Percentiles rank a stretch among this genome's conserved stretches.
Conservation (phyloP, 176 grass and related monocot species). For the Aegilops tauschii region DNA sequence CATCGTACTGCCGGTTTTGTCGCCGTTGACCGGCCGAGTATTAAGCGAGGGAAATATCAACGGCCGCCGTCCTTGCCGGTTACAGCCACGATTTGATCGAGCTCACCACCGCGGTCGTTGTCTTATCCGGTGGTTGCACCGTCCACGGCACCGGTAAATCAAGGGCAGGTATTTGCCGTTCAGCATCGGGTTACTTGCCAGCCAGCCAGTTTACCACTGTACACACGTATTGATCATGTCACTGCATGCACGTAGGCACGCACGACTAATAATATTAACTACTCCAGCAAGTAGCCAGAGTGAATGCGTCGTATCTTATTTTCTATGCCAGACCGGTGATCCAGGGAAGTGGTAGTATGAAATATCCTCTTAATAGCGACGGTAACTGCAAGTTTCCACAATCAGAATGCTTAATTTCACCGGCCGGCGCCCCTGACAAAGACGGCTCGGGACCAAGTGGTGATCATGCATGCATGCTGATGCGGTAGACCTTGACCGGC, state of each 20-base stretch:
- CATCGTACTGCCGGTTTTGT: neutral
- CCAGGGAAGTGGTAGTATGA: neutral
- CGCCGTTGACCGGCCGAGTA: neutral
- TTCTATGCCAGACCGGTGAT: neutral
- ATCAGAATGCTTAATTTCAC: neutral
- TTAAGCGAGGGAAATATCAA: neutral
- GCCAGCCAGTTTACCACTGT: too few species aligned
- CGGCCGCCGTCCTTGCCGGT: neutral
- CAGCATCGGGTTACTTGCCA: neutral
- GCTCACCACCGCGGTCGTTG: neutral
- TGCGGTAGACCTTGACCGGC: neutral
- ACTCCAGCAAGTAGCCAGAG: neutral
- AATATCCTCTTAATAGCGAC: neutral
- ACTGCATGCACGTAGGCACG: neutral
- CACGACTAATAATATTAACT: neutral
- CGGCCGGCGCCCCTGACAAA: neutral
- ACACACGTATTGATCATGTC: neutral
- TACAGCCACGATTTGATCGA: neutral
- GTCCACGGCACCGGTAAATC: constrained; percentile 35
- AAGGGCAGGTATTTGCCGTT: constrained; percentile 14
- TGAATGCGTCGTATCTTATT: neutral
- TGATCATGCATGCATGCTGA: neutral
- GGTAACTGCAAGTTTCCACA: neutral
- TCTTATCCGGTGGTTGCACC: constrained; percentile 28
- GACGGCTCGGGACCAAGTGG: neutral